Evolutionary conservation across 2,329 filamentous ascomycete genomes (phyloP).

Genomic region (Ophiostoma triangulosporum): DNA sequence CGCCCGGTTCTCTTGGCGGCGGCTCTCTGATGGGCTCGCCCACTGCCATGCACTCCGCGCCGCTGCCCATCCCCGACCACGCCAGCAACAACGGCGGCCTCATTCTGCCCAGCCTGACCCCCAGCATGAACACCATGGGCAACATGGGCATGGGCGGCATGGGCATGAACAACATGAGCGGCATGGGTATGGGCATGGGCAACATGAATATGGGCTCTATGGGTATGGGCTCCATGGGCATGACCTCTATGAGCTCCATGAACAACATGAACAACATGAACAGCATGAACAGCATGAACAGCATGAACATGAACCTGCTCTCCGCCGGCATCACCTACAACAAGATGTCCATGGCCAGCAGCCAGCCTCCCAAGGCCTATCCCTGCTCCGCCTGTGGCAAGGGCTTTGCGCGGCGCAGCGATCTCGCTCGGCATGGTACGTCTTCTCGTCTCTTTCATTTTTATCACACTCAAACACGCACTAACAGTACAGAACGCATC

Average conservation of each 20-base stretch:
- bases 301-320: neutral
- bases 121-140: constrained; percentile 16
- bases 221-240: neutral
- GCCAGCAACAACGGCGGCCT: constrained; percentile 23
- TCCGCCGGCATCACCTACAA: constrained; percentile 17
- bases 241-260: neutral
- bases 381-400: constrained; percentile 84
- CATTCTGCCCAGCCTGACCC: constrained; percentile 29
- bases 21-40: constrained; percentile 39
- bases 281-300: neutral
- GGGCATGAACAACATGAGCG: neutral
- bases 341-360: constrained; percentile 12
- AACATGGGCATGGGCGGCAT: neutral
- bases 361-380: constrained; percentile 48
- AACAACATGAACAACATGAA: neutral
- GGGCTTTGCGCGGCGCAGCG: constrained; percentile 83
- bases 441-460: constrained; percentile 11
- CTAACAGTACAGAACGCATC: constrained; percentile 59
- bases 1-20: constrained; percentile 25
- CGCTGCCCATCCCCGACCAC: constrained; percentile 34
- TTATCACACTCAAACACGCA: neutral
- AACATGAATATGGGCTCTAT: neutral
- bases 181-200: neutral
- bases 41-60: constrained; percentile 29
- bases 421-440: constrained; percentile 88